Evolutionary conservation across 257 asterid species (phyloP).

Genomic region (Fraxinus anomala): DNA sequence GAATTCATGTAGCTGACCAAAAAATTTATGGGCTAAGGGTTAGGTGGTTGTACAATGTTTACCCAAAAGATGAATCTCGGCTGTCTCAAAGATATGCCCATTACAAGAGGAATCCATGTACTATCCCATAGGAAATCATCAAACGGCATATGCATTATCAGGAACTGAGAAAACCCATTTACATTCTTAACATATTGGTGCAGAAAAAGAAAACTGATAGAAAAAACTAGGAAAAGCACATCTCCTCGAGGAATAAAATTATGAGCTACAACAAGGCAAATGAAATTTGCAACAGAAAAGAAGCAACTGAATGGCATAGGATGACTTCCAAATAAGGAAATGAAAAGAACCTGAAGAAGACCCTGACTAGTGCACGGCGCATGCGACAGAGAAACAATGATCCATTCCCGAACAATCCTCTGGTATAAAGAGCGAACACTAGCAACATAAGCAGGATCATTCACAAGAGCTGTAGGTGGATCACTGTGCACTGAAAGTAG

Average conservation of each 20-base stretch:
- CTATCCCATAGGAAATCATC: not conserved
- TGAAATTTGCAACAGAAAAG: not conserved
- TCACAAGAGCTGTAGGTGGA: conserved; percentile 83
- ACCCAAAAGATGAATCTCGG: not conserved
- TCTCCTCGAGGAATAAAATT: not conserved
- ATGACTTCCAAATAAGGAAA: conserved; percentile 18
- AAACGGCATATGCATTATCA: not conserved
- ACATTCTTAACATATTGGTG: not conserved
- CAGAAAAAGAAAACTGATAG: not conserved
- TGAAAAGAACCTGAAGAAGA: conserved; percentile 85
- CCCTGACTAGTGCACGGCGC: conserved; percentile 99
- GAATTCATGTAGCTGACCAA: not conserved
- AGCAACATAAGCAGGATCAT: conserved; percentile 93
- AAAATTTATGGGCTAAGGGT: not conserved
- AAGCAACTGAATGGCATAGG: conserved; percentile 21
- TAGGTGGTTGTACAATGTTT: not conserved
- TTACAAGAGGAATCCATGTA: not conserved
- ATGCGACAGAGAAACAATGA: conserved; percentile 83
- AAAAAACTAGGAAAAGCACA: not conserved
- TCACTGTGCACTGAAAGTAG: conserved; percentile 86
- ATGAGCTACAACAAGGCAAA: not conserved
- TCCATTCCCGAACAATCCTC: conserved; percentile 92
- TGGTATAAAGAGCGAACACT: conserved; percentile 89
- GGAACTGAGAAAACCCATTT: not conserved
- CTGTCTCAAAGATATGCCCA: not conserved